These are phyloP conservation scores for Coemansia sp. DNA, from an alignment of 192 early-diverging fungal species.

Conservation along the genomic window DNA sequence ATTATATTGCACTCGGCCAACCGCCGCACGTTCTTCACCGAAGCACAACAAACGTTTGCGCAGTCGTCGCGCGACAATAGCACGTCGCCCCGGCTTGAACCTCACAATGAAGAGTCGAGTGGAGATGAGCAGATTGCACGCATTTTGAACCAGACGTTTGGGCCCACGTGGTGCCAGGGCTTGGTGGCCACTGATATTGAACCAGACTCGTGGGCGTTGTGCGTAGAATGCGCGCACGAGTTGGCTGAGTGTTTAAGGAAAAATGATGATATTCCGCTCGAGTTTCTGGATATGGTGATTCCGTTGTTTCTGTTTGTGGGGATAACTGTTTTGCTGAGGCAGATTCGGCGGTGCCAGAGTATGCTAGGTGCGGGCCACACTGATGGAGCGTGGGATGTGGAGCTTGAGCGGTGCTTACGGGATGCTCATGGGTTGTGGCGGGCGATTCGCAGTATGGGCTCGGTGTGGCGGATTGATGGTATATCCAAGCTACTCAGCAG, in stretches of 20 bases:
- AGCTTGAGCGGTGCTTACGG: conserved; percentile 10
- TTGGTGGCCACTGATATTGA: conserved; percentile 23
- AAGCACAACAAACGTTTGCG: conserved; percentile 11
- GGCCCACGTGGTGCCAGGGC: conserved; percentile 23
- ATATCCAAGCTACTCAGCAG: conserved; percentile 12
- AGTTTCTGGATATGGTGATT: conserved; percentile 23
- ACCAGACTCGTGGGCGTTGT: conserved; percentile 18
- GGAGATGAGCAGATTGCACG: conserved; percentile 13
- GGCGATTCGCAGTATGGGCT: conserved; percentile 10
- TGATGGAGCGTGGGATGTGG: neutral
- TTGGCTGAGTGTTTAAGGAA: conserved; percentile 4
- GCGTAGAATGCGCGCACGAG: conserved; percentile 16
- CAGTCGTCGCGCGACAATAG: conserved; percentile 5
- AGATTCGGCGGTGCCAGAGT: conserved; percentile 14
- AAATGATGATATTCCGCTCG: conserved; percentile 28
- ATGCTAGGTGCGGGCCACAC: neutral
- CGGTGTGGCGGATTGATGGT: conserved; percentile 18
- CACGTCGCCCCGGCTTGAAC: conserved; percentile 3
- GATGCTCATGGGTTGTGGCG: conserved; percentile 9
- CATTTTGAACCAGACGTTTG: conserved; percentile 17
- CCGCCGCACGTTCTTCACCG: conserved; percentile 38
- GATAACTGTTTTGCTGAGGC: conserved; percentile 26
- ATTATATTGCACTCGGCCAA: conserved; percentile 35
- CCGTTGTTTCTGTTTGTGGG: conserved; percentile 19
- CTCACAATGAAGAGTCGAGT: neutral